Conservation (phyloP, 148 eudicot genomes). For the Silene uniflora region DNA sequence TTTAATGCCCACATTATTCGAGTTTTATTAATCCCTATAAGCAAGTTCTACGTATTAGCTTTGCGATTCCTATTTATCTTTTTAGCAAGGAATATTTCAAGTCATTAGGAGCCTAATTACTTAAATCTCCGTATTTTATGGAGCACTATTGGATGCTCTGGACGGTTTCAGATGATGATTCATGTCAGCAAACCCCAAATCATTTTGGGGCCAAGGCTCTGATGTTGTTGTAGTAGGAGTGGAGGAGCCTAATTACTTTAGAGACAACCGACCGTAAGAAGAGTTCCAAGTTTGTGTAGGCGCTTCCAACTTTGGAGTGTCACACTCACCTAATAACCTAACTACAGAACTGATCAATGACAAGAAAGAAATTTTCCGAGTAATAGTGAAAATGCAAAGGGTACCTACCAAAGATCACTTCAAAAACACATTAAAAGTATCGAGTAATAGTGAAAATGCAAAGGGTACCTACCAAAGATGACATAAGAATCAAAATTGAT, state of each 20-base stretch:
- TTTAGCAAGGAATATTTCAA: background rate
- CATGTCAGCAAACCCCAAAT: too few species aligned
- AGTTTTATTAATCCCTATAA: conserved; percentile 3
- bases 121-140: background rate
- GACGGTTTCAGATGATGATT: too few species aligned
- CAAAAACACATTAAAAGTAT: background rate
- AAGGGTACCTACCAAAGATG: background rate
- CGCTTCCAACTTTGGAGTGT: too few species aligned
- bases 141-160: too few species aligned
- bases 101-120: background rate
- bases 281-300: too few species aligned
- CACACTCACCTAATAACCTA: too few species aligned
- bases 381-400: background rate
- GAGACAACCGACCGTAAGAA: background rate
- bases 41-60: conserved; percentile 3
- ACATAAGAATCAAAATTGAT: background rate
- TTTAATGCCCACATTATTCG: conserved; percentile 7
- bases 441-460: background rate
- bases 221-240: background rate
- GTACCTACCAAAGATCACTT: background rate
- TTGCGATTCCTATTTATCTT: background rate
- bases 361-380: background rate
- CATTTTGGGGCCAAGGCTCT: too few species aligned
- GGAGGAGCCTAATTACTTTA: background rate
- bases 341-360: background rate